phyloP scores from a whole-genome alignment of 139 green algal genomes.

The Penium margaritaceum region DNA sequence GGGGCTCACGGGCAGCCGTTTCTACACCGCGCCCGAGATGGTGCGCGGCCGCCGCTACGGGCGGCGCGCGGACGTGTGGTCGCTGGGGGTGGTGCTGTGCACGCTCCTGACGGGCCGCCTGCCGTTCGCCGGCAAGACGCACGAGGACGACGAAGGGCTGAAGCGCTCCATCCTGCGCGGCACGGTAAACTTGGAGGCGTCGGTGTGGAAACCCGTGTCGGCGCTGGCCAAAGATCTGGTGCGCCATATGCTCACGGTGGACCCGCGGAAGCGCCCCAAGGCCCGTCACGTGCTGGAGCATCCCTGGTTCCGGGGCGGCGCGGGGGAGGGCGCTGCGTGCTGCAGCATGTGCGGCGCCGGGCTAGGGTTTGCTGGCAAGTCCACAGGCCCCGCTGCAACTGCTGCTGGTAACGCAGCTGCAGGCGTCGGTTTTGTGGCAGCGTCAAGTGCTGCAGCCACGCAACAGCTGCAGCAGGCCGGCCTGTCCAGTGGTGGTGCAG shows the following conservation, averaged over 20 bases:
- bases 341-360: not conserved
- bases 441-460: not conserved
- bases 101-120: not conserved
- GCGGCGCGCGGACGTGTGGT: not conserved
- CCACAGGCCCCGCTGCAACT: not conserved
- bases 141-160: not conserved
- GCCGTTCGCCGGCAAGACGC: conserved; percentile 2
- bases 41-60: conserved; percentile 4
- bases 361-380: not conserved
- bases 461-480: not conserved
- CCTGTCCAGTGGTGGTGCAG: too few species aligned
- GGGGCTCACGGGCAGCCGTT: conserved; percentile 12
- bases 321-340: too few species aligned
- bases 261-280: conserved; percentile 1
- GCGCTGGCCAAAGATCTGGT: not conserved
- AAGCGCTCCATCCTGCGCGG: not conserved
- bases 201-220: not conserved
- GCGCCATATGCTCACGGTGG: conserved; percentile 1
- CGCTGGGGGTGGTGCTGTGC: conserved; percentile 4
- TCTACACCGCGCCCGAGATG: conserved; percentile 11
- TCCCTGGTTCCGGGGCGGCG: not conserved
- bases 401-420: not conserved
- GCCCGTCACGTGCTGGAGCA: not conserved
- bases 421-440: too few species aligned
- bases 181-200: not conserved